Conservation (phyloP, 768 basidiomycete genomes). For the Suillus fuscotomentosus region DNA sequence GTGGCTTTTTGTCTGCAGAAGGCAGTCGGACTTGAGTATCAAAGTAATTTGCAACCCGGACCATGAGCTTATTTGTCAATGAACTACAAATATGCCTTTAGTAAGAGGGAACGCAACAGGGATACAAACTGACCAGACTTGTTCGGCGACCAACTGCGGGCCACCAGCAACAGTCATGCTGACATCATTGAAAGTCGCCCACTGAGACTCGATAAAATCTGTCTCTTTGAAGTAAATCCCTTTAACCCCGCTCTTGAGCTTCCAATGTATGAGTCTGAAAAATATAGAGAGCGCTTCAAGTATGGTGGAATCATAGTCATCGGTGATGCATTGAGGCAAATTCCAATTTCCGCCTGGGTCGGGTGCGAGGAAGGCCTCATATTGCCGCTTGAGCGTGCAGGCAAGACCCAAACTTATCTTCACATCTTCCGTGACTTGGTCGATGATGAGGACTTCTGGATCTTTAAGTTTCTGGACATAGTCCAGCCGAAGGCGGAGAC, state of each 20-base stretch:
- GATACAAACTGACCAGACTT: conserved; percentile 71
- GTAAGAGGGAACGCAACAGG: neutral
- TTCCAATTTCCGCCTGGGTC: conserved; percentile 89
- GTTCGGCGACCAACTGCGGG: conserved; percentile 89
- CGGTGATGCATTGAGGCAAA: conserved; percentile 82
- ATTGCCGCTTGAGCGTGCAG: conserved; percentile 93
- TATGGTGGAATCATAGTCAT: conserved; percentile 88
- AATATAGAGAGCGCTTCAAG: conserved; percentile 85
- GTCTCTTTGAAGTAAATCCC: conserved; percentile 98
- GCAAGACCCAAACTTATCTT: conserved; percentile 89
- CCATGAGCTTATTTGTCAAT: conserved; percentile 89
- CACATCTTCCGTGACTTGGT: conserved; percentile 92
- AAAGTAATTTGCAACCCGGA: conserved; percentile 91
- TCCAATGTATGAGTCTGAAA: conserved; percentile 94
- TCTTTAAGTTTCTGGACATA: conserved; percentile 87
- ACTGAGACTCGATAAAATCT: conserved; percentile 94
- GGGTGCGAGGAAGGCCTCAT: conserved; percentile 85
- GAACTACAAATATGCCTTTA: conserved; percentile 48
- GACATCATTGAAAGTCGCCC: conserved; percentile 92
- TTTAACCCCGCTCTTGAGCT: conserved; percentile 88
- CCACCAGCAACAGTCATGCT: conserved; percentile 86
- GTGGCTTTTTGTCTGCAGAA: conserved; percentile 35
- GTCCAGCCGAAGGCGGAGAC: conserved; percentile 84
- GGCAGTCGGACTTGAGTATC: conserved; percentile 89
- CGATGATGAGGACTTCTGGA: conserved; percentile 86